Evolutionary conservation across 1,284 basidiomycete species (phyloP).

Genomic region (Cryptococcus jaspeensis): DNA sequence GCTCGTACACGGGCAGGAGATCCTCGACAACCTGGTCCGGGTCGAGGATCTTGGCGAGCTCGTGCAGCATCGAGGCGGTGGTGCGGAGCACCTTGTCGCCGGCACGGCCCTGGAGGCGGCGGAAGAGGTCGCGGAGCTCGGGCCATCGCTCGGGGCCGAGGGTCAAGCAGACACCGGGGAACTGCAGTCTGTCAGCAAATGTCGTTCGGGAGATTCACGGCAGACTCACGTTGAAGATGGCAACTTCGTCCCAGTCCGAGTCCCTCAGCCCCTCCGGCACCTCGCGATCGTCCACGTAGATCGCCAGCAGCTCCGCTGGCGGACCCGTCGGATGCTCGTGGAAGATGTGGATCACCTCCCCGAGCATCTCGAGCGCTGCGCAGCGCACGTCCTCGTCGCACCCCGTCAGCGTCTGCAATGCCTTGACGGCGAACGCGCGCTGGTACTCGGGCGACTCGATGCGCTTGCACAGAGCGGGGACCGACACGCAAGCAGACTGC

Average conservation of each 20-base stretch:
- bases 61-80: constrained; percentile 78
- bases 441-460: constrained; percentile 59
- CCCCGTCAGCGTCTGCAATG: constrained; percentile 62
- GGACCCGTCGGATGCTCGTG: constrained; percentile 63
- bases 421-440: constrained; percentile 63
- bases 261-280: constrained; percentile 39
- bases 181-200: constrained; percentile 39
- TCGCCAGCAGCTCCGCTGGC: constrained; percentile 72
- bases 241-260: constrained; percentile 76
- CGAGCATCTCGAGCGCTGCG: constrained; percentile 82
- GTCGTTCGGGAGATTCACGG: not conserved
- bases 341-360: constrained; percentile 88
- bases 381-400: constrained; percentile 73
- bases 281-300: constrained; percentile 61
- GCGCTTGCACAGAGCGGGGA: constrained; percentile 74
- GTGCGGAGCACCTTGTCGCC: constrained; percentile 56
- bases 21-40: constrained; percentile 67
- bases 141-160: constrained; percentile 74
- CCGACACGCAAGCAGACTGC: constrained; percentile 81
- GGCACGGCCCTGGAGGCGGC: constrained; percentile 57
- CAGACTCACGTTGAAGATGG: constrained; percentile 73
- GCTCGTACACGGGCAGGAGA: constrained; percentile 72
- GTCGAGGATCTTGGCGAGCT: constrained; percentile 82
- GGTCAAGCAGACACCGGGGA: constrained; percentile 85
- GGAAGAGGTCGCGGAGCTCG: constrained; percentile 70